phyloP scores from a whole-genome alignment of 2,329 filamentous ascomycete genomes.

The Alternaria tenuissima region DNA sequence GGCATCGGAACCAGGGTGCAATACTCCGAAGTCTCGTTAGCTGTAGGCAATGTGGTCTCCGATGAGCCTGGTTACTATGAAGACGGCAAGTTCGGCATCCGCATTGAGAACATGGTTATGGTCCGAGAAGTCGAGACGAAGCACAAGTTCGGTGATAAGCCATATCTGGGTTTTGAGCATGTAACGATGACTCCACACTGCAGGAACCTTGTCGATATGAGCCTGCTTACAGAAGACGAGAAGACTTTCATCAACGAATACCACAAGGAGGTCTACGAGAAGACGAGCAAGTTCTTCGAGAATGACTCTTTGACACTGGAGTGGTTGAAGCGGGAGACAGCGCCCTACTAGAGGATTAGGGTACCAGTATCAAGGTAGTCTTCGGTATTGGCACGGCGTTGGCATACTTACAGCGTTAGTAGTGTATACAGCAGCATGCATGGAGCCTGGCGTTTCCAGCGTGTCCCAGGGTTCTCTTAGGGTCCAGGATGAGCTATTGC shows the following conservation, averaged over 20 bases:
- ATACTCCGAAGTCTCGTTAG: conserved; percentile 87
- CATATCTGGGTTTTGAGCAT: conserved; percentile 93
- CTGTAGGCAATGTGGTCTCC: conserved; percentile 93
- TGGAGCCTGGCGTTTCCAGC: conserved; percentile 24
- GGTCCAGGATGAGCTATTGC: conserved; percentile 19
- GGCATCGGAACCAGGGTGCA: conserved; percentile 92
- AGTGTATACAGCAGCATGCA: conserved; percentile 19
- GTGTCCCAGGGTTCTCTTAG: conserved; percentile 12
- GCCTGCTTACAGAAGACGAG: conserved; percentile 75
- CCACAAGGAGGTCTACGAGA: conserved; percentile 80
- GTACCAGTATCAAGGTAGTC: conserved; percentile 14
- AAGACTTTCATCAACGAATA: conserved; percentile 88
- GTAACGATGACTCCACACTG: conserved; percentile 98
- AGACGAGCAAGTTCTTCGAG: conserved; percentile 80
- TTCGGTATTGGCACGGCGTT: conserved; percentile 26
- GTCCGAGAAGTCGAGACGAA: conserved; percentile 87
- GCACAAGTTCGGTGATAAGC: conserved; percentile 90
- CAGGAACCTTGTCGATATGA: conserved; percentile 81
- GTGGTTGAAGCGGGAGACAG: conserved; percentile 91
- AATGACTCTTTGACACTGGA: conserved; percentile 73
- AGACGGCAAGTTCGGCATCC: conserved; percentile 91
- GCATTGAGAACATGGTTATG: conserved; percentile 95
- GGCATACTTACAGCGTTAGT: conserved; percentile 24
- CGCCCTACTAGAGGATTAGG: conserved; percentile 53
- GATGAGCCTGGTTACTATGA: conserved; percentile 98